phyloP scores from a whole-genome alignment of 2,329 filamentous ascomycete genomes.

The Epicoccum nigrum region DNA sequence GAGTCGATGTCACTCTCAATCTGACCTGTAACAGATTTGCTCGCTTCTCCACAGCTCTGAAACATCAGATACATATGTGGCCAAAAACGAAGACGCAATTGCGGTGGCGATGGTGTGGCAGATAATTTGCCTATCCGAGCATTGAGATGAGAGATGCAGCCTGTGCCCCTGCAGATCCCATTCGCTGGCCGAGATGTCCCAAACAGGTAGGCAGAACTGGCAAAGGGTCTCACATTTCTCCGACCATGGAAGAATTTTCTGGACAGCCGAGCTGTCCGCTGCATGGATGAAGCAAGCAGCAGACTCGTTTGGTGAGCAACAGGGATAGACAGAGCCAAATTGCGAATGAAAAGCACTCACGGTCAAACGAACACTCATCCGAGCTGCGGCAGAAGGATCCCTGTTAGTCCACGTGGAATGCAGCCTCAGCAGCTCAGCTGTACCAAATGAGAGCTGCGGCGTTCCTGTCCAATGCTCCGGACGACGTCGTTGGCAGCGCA shows the following conservation, averaged over 20 bases:
- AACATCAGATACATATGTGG: slow-evolving; percentile 23
- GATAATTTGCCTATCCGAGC: slow-evolving; percentile 21
- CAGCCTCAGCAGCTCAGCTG: slow-evolving; percentile 34
- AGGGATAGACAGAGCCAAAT: slow-evolving; percentile 31
- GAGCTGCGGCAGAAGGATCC: slow-evolving; percentile 28
- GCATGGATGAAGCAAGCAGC: slow-evolving; percentile 18
- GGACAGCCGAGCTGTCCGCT: slow-evolving; percentile 16
- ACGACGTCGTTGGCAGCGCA: slow-evolving; percentile 9
- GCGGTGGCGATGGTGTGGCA: slow-evolving; percentile 26
- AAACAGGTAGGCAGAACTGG: slow-evolving; percentile 10
- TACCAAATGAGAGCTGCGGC: slow-evolving; percentile 4
- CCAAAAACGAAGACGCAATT: slow-evolving; percentile 20
- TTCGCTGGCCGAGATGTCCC: neutral
- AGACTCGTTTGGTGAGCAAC: slow-evolving; percentile 23
- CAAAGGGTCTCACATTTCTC: slow-evolving; percentile 13
- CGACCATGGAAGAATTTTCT: slow-evolving; percentile 18
- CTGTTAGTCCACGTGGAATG: slow-evolving; percentile 40
- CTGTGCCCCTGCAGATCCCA: slow-evolving; percentile 28
- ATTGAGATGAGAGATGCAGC: slow-evolving; percentile 22
- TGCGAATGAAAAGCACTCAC: slow-evolving; percentile 32
- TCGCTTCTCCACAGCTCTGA: slow-evolving; percentile 28
- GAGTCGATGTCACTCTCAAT: slow-evolving; percentile 8
- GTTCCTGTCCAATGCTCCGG: slow-evolving; percentile 10
- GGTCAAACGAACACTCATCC: slow-evolving; percentile 25
- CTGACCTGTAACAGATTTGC: slow-evolving; percentile 24